Base-by-base conservation (phyloP, 2,329 filamentous ascomycete genomes). In the Alternaria hordeiaustralica region DNA sequence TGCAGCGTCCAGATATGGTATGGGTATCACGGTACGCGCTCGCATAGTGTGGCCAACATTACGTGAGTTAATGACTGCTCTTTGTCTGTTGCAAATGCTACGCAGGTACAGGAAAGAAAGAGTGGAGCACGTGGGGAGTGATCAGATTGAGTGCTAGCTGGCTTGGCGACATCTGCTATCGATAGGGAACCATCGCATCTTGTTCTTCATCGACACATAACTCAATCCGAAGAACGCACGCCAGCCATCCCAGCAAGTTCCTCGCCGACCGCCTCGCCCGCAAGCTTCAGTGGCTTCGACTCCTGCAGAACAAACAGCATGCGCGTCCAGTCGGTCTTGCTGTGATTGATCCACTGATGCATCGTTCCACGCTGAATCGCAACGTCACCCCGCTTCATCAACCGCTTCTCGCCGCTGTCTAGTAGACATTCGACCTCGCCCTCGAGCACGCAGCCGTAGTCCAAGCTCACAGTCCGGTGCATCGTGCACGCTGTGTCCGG, bases 391-490 rank as follows among this genome's bases (percentile, higher is more conserved):
- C 75, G 65, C 65, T 76, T 78, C 74, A 80, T 76, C 26, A 66
- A 53, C 18, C 75, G 69, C 69, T 74, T 75, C 69, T 81, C 79
- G 23, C 78, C 79, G 63, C 74, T 78, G 50, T 81, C 79, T n/a
- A 81, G 71, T 44, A 80, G 60, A 21, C 77, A 65, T 55, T 81
- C 77, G 15, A 81, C 66, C 66, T 81, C 77, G 30, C 79, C 79
- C 61, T 81, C 79, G 23, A 81, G 68, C 11, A 81, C 79, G 46
- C 76, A 75, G 3, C 80, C 80, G 55, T 81, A 81, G 64, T 81
- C 80, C 26, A 81, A 64, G 63, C 72, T 76, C 58, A 81, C 78
- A 20, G 80, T 81, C 4, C 80, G 73, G 64, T 81, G 80, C 80
- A 81, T 81, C n/a, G 75, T 73, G 60, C 76, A 79, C 21, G 62